Conservation (phyloP, 169 alveolate genomes). For the Eimeria sp. region DNA sequence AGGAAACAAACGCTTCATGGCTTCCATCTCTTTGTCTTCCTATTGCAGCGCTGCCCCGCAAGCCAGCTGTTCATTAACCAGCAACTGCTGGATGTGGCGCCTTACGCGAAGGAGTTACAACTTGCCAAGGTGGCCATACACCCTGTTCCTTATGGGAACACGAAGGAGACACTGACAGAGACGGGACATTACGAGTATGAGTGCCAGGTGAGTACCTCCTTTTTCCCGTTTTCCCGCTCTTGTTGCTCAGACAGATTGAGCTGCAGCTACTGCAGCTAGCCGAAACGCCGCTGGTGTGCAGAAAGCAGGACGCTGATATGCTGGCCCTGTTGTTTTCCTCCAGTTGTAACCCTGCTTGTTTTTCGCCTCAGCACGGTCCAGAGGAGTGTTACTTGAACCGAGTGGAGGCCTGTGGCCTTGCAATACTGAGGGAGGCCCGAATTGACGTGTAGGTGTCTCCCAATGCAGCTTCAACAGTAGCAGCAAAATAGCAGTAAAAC, state of each 20-base stretch:
- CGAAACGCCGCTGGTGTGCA: not conserved
- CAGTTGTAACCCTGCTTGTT: not conserved
- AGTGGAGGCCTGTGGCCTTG: conserved; percentile 59
- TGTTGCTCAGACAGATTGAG: not conserved
- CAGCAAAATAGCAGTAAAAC: not conserved
- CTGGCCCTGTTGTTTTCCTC: not conserved
- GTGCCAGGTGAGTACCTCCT: conserved; percentile 1
- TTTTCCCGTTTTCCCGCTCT: too few relatives aligned
- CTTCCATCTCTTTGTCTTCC: not conserved
- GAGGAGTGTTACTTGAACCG: conserved; percentile 60
- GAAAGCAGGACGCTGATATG: not conserved
- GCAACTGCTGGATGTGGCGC: conserved; percentile 17
- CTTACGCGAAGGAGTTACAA: not conserved
- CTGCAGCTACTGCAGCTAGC: not conserved
- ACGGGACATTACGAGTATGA: conserved; percentile 44
- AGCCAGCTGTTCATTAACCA: conserved; percentile 35
- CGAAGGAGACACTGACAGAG: conserved; percentile 35
- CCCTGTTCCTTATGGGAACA: conserved; percentile 59
- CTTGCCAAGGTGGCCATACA: conserved; percentile 57
- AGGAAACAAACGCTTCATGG: not conserved
- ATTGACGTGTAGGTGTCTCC: conserved; percentile 17
- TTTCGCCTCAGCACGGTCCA: conserved; percentile 21
- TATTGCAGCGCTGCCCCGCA: conserved; percentile 65
- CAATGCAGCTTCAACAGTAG: not conserved
- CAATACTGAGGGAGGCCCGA: not conserved